Base-by-base conservation (phyloP, 1,284 basidiomycete genomes). In the Tilletia indica region DNA sequence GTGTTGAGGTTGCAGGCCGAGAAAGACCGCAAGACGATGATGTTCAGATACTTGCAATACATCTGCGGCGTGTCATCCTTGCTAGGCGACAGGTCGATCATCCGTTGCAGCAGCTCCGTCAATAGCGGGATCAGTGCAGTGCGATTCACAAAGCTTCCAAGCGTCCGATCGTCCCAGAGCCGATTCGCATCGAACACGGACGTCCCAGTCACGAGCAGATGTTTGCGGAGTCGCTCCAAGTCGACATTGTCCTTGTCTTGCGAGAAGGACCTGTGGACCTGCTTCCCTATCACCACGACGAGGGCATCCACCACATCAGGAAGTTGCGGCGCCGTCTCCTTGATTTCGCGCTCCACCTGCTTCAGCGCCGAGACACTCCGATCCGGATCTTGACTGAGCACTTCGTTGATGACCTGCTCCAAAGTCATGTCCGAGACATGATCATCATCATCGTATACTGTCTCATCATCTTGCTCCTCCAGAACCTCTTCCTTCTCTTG, bases 301-400 rank as follows among this genome's bases (percentile, higher is more conserved):
- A 88, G 89, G 14, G 91, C 91, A 66, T 89, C 89, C 6, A 86
- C 83, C 58, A 85, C 80, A 67, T 34, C 54, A 16, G 76, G 71
- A 34, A 82, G 69, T 67, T 72, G 69, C 12, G 75, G 72, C 58
- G 75, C 73, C 16, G 70, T 72, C 54, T 77, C 77, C 14, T 76
- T 73, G 31, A 82, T 79, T 54, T 78, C 75, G 1, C 70, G 81
- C 74, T 47, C 81, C 70, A 76, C 87, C 86, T 90, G 91, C 87
- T 99, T 99, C 79, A 99, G 87, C 0, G 93, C 93, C 71, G 96
- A 92, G n/a, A 97, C 93, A 78, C 93, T 93, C 64, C 91, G 88
- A 38, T 89, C 87, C 0, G 93, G 88, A 86, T 97, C 93, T 76
- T 90, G 92, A 83, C 91, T 93, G 70, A 93, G 87, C 68, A 94